Evolutionary conservation across 768 basidiomycete species (phyloP), one percentile per base, ranked within the genome.

Genomic region (Ramaria rubella): DNA sequence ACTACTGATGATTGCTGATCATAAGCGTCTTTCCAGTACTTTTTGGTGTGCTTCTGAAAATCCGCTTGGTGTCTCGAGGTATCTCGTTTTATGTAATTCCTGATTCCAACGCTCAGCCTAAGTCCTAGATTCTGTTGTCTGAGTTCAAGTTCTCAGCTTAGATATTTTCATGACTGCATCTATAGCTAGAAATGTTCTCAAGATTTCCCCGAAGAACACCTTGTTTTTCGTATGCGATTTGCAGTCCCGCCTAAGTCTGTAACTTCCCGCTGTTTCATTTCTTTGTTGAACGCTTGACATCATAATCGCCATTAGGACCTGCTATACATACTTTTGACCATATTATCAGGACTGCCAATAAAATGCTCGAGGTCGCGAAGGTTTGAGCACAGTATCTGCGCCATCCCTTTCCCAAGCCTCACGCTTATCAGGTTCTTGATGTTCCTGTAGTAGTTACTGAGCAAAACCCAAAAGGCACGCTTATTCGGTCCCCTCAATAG

Each of bases 211-310:
- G 38, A 62, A 60, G 2, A 62, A 62, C 19, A 71, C 81, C 15
- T 65, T 87, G 48, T 81, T 95, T 74, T 79, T 94, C 57, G 72
- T 91, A 26, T 96, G 93, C 67, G 94, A 95, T 68, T 70, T 94
- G 2, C 93, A 94, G 70, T 74, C 79, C 7, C 79, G 81, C 60
- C 87, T 92, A 71, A 72, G 90, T 90, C 62, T 60, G 82, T 58
- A 14, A 5, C 14, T 23, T 54, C 19, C 6, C 19, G 29, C 23
- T n/a, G n/a, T n/a, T n/a, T n/a, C n/a, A n/a, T n/a, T n/a, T n/a
- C n/a, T n/a, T n/a, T n/a, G n/a, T n/a, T n/a, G n/a, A n/a, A n/a
- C n/a, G n/a, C n/a, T n/a, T n/a, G n/a, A n/a, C n/a, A n/a, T n/a
- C n/a, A n/a, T 26, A 2, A 17, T 31, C 1, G 27, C n/a, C n/a